Conservation (phyloP, 2,329 filamentous ascomycete species). For the Ophiostoma fasciatum region DNA sequence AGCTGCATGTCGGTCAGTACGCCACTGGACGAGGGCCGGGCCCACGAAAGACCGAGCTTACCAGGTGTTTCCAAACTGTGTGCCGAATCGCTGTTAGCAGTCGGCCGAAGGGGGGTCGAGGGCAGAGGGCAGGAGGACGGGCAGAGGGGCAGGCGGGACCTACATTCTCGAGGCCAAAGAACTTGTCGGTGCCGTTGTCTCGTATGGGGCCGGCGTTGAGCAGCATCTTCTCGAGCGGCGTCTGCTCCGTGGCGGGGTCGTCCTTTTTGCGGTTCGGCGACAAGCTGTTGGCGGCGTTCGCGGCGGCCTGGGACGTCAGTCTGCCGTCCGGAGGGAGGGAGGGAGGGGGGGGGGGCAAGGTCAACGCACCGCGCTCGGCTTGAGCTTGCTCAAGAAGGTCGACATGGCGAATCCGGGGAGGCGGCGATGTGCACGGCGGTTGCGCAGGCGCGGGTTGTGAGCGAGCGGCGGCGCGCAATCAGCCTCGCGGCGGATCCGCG, state of each 20-base stretch:
- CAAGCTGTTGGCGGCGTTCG: conserved; percentile 26
- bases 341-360: neutral
- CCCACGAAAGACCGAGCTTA: no score
- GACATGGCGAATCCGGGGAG: conserved; percentile 29
- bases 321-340: conserved; percentile 1
- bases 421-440: no score
- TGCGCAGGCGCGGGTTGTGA: no score
- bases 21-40: no score
- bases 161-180: conserved; percentile 97
- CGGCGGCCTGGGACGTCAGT: conserved; percentile 23
- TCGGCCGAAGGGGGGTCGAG: no score
- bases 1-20: conserved; percentile 34
- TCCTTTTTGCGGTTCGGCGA: conserved; percentile 36
- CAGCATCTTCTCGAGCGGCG: conserved; percentile 59
- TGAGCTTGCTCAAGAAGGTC: conserved; percentile 45
- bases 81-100: no score
- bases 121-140: no score
- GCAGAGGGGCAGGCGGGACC: conserved; percentile 22
- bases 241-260: conserved; percentile 41
- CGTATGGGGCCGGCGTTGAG: conserved; percentile 67
- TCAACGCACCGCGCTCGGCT: conserved; percentile 37
- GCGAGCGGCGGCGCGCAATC: no score
- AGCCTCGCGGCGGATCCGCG: conserved; percentile 1
- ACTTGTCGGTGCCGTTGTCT: conserved; percentile 88
- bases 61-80: conserved; percentile 94